A percentile compares a stretch with the other conserved stretches of the same genome.
Conservation (phyloP, 108 stramenopile genomes). For the Pseudonitzschia pungens region DNA sequence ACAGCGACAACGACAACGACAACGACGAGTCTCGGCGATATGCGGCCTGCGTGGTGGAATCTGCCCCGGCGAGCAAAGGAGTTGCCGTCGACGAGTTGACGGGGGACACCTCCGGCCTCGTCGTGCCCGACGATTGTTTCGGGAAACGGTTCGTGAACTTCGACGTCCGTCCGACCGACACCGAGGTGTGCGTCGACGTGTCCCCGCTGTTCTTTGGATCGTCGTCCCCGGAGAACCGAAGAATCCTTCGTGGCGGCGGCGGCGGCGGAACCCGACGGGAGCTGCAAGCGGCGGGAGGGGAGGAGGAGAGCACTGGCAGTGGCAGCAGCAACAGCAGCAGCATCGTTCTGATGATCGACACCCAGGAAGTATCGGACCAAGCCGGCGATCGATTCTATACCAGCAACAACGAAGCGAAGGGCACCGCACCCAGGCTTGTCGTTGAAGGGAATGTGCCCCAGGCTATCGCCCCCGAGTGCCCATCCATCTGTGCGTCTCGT, state of each 20-base stretch:
- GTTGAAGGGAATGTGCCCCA: not conserved
- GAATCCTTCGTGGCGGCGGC: not conserved
- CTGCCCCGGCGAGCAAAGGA: not conserved
- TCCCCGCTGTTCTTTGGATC: not conserved
- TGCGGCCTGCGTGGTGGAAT: not conserved
- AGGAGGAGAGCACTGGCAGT: not conserved
- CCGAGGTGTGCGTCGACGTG: slow-evolving; percentile 6
- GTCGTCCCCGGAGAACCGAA: not conserved
- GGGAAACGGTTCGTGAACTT: not conserved
- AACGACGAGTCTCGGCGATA: not conserved
- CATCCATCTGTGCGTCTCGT: not conserved
- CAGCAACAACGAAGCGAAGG: not conserved
- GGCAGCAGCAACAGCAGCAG: not conserved
- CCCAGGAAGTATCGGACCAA: slow-evolving; percentile 4
- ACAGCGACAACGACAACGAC: not conserved
- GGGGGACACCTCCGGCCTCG: not conserved
- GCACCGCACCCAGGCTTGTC: not conserved
- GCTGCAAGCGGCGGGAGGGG: not conserved
- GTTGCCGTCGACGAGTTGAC: not conserved
- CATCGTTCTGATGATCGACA: slow-evolving; percentile 7
- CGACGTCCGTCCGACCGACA: slow-evolving; percentile 6
- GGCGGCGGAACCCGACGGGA: not conserved
- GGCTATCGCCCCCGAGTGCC: not conserved
- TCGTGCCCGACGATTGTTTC: slow-evolving; percentile 7
- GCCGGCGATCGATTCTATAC: slow-evolving; percentile 14